Conservation (phyloP, 352 stramenopile species). For the Halophytophthora batemanensis region DNA sequence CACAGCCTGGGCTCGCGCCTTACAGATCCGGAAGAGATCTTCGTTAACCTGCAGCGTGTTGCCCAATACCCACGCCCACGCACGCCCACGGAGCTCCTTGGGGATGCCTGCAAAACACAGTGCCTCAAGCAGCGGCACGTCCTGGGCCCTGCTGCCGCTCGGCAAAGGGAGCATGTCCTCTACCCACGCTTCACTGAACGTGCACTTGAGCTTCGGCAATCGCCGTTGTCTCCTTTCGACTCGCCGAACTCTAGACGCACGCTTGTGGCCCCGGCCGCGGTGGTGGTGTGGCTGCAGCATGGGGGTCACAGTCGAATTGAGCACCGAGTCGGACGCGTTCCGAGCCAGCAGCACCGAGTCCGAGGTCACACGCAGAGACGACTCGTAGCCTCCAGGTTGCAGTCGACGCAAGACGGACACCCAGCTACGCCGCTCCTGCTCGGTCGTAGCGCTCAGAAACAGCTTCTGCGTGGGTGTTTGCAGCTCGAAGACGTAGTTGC, state of each 20-base stretch:
- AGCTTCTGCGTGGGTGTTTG: conserved; percentile 42
- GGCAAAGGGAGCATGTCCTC: conserved; percentile 55
- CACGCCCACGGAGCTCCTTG: conserved; percentile 77
- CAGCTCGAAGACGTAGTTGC: conserved; percentile 82
- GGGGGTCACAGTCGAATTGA: conserved; percentile 17
- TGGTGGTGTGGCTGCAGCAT: conserved; percentile 21
- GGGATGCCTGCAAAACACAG: conserved; percentile 81
- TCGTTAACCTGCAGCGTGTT: conserved; percentile 86
- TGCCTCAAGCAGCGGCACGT: conserved; percentile 43
- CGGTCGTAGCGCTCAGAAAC: conserved; percentile 73
- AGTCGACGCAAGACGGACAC: conserved; percentile 48
- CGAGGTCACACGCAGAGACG: conserved; percentile 9
- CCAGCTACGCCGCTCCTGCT: conserved; percentile 70
- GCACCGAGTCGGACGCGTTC: conserved; percentile 37
- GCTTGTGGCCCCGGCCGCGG: conserved; percentile 20
- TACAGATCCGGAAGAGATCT: conserved; percentile 83
- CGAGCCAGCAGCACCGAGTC: conserved; percentile 32
- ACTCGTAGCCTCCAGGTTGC: conserved; percentile 26
- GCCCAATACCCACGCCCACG: conserved; percentile 76
- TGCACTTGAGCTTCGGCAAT: conserved; percentile 67
- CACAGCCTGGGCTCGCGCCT: conserved; percentile 66
- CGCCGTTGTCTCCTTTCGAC: conserved; percentile 57
- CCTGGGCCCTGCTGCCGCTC: conserved; percentile 24
- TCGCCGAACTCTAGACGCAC: conserved; percentile 59
- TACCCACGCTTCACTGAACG: conserved; percentile 75